A percentile compares a stretch with the other conserved stretches of the same genome.
These are phyloP conservation scores for Beta vulgaris DNA, from an alignment of 148 eudicot genomes.

Conservation along the genomic window DNA sequence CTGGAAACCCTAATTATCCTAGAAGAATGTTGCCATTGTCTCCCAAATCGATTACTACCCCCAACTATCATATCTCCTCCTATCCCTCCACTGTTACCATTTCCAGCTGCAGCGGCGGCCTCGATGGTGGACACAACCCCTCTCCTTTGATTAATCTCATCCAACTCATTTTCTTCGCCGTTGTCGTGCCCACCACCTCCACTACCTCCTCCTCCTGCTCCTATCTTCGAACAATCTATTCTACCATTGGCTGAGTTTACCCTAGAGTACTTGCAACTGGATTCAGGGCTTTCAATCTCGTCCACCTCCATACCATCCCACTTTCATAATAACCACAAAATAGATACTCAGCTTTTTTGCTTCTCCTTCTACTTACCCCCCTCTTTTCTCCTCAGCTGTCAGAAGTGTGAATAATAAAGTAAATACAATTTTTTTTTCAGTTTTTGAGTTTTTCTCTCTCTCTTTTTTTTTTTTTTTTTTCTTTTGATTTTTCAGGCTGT, in stretches of 20 bases:
- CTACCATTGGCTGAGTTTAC: slow-evolving; percentile 37
- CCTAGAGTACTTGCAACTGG: slow-evolving; percentile 57
- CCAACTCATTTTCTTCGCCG: slow-evolving; percentile 25
- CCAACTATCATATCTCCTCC: not conserved
- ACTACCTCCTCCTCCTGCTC: slow-evolving; percentile 21
- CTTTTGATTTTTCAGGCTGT: slow-evolving; percentile 7
- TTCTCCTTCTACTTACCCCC: not conserved
- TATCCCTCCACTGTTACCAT: slow-evolving; percentile 21
- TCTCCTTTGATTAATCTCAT: no score
- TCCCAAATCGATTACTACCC: slow-evolving; percentile 7
- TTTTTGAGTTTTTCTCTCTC: slow-evolving; percentile 6
- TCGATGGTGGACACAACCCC: no score
- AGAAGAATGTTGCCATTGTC: slow-evolving; percentile 71
- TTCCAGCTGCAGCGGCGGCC: not conserved
- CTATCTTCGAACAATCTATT: slow-evolving; percentile 30
- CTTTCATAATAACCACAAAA: slow-evolving; percentile 34
- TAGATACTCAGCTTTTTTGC: not conserved
- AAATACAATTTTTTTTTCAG: not conserved
- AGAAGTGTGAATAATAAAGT: not conserved
- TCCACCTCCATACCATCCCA: slow-evolving; percentile 82
- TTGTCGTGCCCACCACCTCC: slow-evolving; percentile 22
- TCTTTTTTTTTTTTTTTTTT: not conserved
- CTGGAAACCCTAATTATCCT: slow-evolving; percentile 92
- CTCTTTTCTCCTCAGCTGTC: not conserved
- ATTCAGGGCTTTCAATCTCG: slow-evolving; percentile 44